Conservation (phyloP, 1,284 basidiomycete genomes). For the Anthracocystis walkeri region DNA sequence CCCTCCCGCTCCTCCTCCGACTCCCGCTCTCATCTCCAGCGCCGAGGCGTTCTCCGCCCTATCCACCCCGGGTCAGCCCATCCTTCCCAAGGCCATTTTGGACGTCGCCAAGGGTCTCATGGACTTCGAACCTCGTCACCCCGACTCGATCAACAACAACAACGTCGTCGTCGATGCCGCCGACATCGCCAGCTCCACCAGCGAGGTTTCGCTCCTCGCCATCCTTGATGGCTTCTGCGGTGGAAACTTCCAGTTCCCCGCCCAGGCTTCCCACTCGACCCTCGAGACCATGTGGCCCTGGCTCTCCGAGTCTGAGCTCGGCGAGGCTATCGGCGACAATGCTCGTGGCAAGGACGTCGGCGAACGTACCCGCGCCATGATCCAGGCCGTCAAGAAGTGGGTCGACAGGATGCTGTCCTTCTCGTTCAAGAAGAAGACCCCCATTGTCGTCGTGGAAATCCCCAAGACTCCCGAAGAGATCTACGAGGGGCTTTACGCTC, state of each 20-base stretch:
- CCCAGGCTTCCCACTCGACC: not conserved
- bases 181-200: no score
- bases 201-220: not conserved
- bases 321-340: not conserved
- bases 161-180: not conserved
- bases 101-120: not conserved
- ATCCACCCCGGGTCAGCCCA: not conserved
- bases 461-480: not conserved
- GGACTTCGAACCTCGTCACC: not conserved
- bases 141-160: not conserved
- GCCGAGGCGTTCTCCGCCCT: not conserved
- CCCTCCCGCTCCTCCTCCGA: slow-evolving; percentile 1
- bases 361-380: not conserved
- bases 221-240: not conserved
- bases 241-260: not conserved
- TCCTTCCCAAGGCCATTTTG: not conserved
- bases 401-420: not conserved
- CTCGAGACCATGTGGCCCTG: not conserved
- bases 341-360: not conserved
- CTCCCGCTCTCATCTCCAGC: not conserved
- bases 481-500: not conserved
- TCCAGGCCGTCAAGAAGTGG: not conserved
- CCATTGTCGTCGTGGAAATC: not conserved
- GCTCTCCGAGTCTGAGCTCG: not conserved
- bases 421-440: not conserved